A percentile compares a stretch with the other conserved stretches of the same genome.
Conservation (phyloP, 345 rosid species). For the Eucalyptus regnans region DNA sequence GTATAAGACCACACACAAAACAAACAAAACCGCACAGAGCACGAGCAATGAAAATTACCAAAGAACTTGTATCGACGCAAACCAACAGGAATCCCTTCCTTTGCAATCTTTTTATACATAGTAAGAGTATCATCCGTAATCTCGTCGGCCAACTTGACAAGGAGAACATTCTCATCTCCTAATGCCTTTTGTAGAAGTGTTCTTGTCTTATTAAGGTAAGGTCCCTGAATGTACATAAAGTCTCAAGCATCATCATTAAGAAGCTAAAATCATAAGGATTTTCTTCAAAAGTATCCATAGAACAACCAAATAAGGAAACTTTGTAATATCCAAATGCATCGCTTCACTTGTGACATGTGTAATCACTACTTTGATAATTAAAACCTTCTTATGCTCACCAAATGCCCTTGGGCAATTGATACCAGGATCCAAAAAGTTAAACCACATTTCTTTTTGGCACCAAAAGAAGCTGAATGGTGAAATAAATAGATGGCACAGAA, state of each 20-base stretch:
- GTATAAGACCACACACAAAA: not conserved
- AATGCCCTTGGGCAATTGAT: not conserved
- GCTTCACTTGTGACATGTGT: not conserved
- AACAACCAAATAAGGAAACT: not conserved
- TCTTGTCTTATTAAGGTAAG: conserved; percentile 17
- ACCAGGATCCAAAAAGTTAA: not conserved
- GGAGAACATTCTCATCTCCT: conserved; percentile 73
- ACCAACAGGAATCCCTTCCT: conserved; percentile 54
- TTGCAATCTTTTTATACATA: conserved; percentile 20
- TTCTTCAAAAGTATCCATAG: not conserved
- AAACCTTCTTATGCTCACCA: not conserved
- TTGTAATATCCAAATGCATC: not conserved
- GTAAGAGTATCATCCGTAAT: not conserved
- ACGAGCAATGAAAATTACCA: conserved; percentile 24
- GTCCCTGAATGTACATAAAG: conserved; percentile 36
- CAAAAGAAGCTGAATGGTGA: not conserved
- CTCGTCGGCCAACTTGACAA: conserved; percentile 44
- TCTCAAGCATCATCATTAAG: not conserved
- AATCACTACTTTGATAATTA: not conserved
- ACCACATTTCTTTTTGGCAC: not conserved
- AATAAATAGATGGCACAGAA: not conserved
- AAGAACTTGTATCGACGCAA: conserved; percentile 55
- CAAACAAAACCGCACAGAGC: not conserved
- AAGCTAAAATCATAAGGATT: not conserved
- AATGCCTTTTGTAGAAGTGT: conserved; percentile 56